Conservation (phyloP, 306 rosid genomes). For the Vicia sativa region DNA sequence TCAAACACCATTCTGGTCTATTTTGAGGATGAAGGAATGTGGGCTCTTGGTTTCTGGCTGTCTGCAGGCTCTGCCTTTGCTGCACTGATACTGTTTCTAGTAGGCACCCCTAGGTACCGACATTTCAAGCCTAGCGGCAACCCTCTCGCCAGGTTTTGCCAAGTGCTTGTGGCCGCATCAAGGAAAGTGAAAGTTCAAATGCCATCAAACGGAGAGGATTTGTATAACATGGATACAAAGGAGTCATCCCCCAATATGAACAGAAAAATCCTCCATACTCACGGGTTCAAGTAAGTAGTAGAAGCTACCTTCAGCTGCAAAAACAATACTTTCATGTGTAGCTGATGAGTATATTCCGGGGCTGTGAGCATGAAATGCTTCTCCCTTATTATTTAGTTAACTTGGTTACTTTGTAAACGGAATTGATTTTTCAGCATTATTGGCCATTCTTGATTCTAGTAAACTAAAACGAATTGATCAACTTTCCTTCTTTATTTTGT, state of each 20-base stretch:
- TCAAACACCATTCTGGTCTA: constrained; percentile 89
- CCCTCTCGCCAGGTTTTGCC: constrained; percentile 85
- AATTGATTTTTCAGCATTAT: background rate
- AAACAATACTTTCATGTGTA: background rate
- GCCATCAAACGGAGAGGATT: constrained; percentile 62
- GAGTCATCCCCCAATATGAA: constrained; percentile 51
- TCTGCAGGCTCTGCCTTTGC: constrained; percentile 82
- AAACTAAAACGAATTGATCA: constrained; percentile 9
- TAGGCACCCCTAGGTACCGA: constrained; percentile 76
- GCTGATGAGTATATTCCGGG: background rate
- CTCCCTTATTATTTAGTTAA: constrained; percentile 2
- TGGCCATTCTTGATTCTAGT: constrained; percentile 19
- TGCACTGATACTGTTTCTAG: constrained; percentile 85
- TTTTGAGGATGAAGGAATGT: constrained; percentile 85
- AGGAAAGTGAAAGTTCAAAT: constrained; percentile 62
- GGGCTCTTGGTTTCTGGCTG: constrained; percentile 94
- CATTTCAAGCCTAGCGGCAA: constrained; percentile 93
- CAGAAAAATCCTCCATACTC: constrained; percentile 86
- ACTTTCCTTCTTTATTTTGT: constrained; percentile 8
- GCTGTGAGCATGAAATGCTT: background rate
- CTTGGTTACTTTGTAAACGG: background rate
- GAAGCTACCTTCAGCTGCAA: constrained; percentile 27
- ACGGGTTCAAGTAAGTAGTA: constrained; percentile 85
- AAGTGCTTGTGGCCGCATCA: constrained; percentile 78
- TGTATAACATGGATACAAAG: constrained; percentile 46